These are phyloP conservation scores for Fusarium sp. DNA, from an alignment of 2,329 filamentous ascomycete species.

Conservation along the genomic window DNA sequence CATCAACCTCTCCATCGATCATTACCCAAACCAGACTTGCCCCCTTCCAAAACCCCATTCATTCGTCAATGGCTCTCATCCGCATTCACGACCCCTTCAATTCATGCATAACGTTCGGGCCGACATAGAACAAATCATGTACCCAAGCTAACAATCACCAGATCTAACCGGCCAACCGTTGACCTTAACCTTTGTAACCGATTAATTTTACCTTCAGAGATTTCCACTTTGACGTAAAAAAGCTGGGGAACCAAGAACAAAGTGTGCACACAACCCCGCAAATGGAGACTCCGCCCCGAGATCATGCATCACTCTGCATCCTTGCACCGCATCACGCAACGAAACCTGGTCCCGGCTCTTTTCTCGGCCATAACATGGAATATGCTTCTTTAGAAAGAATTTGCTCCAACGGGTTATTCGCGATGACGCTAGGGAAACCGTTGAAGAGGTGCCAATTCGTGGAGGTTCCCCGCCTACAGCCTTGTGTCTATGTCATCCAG, in stretches of 20 bases:
- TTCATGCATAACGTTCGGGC: slow-evolving; percentile 32
- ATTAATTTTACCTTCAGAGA: slow-evolving; percentile 16
- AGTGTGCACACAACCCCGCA: slow-evolving; percentile 24
- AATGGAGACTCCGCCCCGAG: slow-evolving; percentile 15
- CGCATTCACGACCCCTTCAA: neutral
- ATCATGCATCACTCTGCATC: slow-evolving; percentile 13
- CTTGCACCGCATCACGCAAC: slow-evolving; percentile 21
- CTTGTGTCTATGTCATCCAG: neutral
- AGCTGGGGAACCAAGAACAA: slow-evolving; percentile 14
- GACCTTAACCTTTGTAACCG: neutral
- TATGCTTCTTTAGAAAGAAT: neutral
- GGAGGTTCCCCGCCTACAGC: neutral
- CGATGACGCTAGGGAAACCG: slow-evolving; percentile 1
- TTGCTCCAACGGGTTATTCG: neutral
- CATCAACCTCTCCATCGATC: slow-evolving; percentile 10
- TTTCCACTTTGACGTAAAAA: neutral
- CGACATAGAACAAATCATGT: slow-evolving; percentile 23
- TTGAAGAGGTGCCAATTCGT: neutral
- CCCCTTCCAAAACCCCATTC: neutral
- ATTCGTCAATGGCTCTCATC: slow-evolving; percentile 19
- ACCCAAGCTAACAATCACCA: neutral
- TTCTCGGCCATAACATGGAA: slow-evolving; percentile 33
- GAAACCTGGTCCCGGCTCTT: slow-evolving; percentile 37
- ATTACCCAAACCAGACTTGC: slow-evolving; percentile 11
- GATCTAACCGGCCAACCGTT: neutral